Percentiles rank a stretch among this genome's conserved stretches.
These are phyloP conservation scores for Linum trigynum DNA, from an alignment of 345 rosid genomes.

Conservation along the genomic window DNA sequence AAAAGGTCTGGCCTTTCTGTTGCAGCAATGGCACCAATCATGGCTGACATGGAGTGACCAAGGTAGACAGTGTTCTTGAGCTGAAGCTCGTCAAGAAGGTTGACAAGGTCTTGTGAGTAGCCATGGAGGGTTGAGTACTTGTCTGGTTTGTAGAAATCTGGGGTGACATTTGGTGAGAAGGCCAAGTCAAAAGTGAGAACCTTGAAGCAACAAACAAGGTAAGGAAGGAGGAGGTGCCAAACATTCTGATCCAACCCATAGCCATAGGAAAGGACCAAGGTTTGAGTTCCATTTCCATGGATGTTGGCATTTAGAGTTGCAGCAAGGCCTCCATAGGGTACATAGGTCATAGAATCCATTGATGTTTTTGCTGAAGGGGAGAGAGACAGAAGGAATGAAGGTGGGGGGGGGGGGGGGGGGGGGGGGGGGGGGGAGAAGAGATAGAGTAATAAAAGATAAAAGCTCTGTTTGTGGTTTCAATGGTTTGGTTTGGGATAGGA, in stretches of 20 bases:
- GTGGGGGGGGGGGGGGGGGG: background rate
- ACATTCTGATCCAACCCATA: slow-evolving; percentile 23
- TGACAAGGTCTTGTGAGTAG: slow-evolving; percentile 22
- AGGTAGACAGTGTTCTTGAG: slow-evolving; percentile 15
- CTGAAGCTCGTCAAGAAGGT: slow-evolving; percentile 15
- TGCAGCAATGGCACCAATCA: slow-evolving; percentile 31
- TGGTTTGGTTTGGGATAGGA: background rate
- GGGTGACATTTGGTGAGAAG: slow-evolving; percentile 17
- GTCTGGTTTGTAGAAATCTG: slow-evolving; percentile 16
- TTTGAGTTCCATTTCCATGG: slow-evolving; percentile 22
- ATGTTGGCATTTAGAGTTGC: slow-evolving; percentile 23
- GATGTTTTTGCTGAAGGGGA: background rate
- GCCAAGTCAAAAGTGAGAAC: slow-evolving; percentile 23
- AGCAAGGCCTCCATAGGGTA: background rate
- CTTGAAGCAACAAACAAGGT: slow-evolving; percentile 22
- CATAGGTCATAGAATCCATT: background rate
- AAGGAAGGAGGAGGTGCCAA: slow-evolving; percentile 20
- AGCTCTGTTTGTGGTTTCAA: background rate
- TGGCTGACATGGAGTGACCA: slow-evolving; percentile 37
- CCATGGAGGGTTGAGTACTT: slow-evolving; percentile 19
- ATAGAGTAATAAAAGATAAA: background rate
- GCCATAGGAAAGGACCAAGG: slow-evolving; percentile 29
- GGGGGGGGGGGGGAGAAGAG: background rate
- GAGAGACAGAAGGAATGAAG: background rate
- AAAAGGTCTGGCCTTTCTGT: slow-evolving; percentile 23